phyloP scores from a whole-genome alignment of 495 filamentous ascomycete species.

The Neurospora cerealis region DNA sequence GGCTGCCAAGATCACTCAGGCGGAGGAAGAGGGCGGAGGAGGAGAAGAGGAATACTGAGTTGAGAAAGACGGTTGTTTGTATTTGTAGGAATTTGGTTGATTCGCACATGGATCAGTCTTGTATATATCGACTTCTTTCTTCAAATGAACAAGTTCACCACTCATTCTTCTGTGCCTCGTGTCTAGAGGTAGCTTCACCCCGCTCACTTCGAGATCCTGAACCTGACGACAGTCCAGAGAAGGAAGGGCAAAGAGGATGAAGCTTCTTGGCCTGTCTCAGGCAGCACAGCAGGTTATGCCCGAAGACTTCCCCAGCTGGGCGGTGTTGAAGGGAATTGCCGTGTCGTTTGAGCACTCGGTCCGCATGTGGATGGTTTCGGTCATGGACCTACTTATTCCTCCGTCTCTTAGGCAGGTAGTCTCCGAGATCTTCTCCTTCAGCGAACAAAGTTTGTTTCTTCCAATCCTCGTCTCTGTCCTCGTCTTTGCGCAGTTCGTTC shows the following conservation, averaged over 20 bases:
- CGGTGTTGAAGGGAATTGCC: neutral
- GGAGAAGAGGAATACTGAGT: neutral
- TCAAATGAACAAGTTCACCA: neutral
- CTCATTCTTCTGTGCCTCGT: neutral
- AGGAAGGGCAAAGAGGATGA: neutral
- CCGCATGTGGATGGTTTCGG: neutral
- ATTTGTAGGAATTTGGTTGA: neutral
- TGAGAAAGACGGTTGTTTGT: neutral
- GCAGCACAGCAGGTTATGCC: neutral
- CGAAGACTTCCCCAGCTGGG: neutral
- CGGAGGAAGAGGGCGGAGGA: neutral
- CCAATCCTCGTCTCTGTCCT: too few relatives aligned
- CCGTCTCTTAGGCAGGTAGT: neutral
- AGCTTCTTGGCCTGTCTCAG: neutral
- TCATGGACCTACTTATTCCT: neutral
- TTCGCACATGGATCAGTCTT: neutral
- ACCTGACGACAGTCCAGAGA: neutral
- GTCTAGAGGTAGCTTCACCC: neutral
- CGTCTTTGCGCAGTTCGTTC: neutral
- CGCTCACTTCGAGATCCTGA: neutral
- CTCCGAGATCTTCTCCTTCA: neutral
- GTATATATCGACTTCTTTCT: neutral
- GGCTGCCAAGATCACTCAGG: constrained; percentile 54
- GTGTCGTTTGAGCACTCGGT: neutral
- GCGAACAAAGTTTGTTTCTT: neutral